These are phyloP conservation scores for Taiwanofungus camphoratus DNA, from an alignment of 1,284 basidiomycete genomes.

Conservation along the genomic window DNA sequence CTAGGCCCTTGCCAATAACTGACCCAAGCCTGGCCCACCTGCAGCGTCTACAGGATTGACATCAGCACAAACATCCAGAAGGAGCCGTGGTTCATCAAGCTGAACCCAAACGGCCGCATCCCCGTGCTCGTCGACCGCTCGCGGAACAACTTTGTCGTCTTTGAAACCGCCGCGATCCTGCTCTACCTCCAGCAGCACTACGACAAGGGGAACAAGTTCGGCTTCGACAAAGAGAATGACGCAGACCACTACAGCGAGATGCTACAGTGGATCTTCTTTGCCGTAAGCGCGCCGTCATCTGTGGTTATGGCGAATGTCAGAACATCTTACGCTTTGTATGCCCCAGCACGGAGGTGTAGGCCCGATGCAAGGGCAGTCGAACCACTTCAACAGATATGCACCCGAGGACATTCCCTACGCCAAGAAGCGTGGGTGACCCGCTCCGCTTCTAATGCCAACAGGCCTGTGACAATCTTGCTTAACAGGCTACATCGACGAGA, in stretches of 20 bases:
- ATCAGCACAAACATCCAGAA: constrained; percentile 43
- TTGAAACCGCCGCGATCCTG: constrained; percentile 51
- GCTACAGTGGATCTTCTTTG: constrained; percentile 79
- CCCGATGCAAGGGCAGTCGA: constrained; percentile 72
- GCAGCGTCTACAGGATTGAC: constrained; percentile 32
- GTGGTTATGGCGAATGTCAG: neutral
- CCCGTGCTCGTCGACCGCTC: constrained; percentile 42
- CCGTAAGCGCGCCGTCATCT: constrained; percentile 31
- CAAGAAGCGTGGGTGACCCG: constrained; percentile 41
- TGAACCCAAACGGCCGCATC: constrained; percentile 61
- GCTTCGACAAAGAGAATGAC: constrained; percentile 34
- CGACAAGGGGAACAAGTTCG: constrained; percentile 44
- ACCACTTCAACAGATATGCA: constrained; percentile 52
- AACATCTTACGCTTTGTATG: neutral
- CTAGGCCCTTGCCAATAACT: neutral
- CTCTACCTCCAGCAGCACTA: constrained; percentile 49
- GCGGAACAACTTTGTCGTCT: constrained; percentile 42
- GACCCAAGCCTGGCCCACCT: neutral
- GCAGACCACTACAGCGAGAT: constrained; percentile 46
- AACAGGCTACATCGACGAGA: constrained; percentile 70
- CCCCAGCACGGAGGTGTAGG: constrained; percentile 62
- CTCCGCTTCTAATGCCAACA: neutral
- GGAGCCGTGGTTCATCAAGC: constrained; percentile 47
- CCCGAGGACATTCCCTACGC: constrained; percentile 64
- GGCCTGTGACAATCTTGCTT: neutral